These are phyloP conservation scores for Arthrobotrys conoides DNA, from an alignment of 2,329 filamentous ascomycete genomes.

Conservation along the genomic window DNA sequence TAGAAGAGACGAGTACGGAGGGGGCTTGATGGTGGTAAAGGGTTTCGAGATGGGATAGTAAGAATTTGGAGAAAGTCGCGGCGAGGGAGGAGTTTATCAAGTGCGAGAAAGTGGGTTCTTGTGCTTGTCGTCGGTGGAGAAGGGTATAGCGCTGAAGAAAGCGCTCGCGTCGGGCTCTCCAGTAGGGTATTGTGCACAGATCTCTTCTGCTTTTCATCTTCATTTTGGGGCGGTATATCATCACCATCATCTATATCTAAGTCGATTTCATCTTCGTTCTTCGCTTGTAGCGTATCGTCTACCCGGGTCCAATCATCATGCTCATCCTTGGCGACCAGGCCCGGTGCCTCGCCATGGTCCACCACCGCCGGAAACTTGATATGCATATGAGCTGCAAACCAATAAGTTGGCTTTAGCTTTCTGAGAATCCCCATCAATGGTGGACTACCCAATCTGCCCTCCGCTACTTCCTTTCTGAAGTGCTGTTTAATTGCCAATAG, in stretches of 20 bases:
- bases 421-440: slow-evolving; percentile 87
- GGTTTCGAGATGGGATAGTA: slow-evolving; percentile 72
- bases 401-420: slow-evolving; percentile 83
- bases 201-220: slow-evolving; percentile 50
- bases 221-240: slow-evolving; percentile 65
- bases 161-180: slow-evolving; percentile 72
- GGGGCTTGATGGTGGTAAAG: slow-evolving; percentile 62
- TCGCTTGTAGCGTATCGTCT: slow-evolving; percentile 63
- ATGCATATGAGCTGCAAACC: slow-evolving; percentile 96
- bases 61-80: slow-evolving; percentile 86
- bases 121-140: slow-evolving; percentile 72
- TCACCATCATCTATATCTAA: slow-evolving; percentile 76
- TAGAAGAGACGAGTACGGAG: slow-evolving; percentile 78
- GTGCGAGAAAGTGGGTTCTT: slow-evolving; percentile 84
- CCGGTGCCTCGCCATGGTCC: slow-evolving; percentile 68
- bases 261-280: slow-evolving; percentile 80
- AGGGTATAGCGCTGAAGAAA: slow-evolving; percentile 69
- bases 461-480: slow-evolving; percentile 81
- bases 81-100: slow-evolving; percentile 89
- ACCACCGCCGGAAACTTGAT: slow-evolving; percentile 82
- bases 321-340: slow-evolving; percentile 61
- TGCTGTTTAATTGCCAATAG: slow-evolving; percentile 81
- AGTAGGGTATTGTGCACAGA: slow-evolving; percentile 16
- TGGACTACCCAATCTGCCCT: slow-evolving; percentile 81
- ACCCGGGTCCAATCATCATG: slow-evolving; percentile 51